phyloP scores from a whole-genome alignment of 208 protist genomes.

The Leishmania amazonensis region DNA sequence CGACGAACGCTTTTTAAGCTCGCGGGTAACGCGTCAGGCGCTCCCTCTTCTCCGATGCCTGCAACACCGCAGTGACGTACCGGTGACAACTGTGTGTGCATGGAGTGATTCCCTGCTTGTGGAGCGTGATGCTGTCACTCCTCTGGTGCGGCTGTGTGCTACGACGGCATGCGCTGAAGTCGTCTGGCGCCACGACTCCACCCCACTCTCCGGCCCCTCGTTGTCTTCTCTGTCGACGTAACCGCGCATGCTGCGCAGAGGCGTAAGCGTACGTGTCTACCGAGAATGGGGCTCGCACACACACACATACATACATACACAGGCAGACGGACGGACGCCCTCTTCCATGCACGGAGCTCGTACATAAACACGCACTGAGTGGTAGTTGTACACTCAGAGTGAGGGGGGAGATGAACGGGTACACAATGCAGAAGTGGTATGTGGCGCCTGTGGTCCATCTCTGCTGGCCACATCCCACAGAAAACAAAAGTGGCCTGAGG shows the following conservation, averaged over 20 bases:
- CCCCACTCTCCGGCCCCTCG: not conserved
- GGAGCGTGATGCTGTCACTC: not conserved
- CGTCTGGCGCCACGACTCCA: not conserved
- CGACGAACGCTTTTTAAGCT: conserved; percentile 28
- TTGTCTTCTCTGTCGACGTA: not conserved
- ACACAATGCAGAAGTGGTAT: not conserved
- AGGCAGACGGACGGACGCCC: no score
- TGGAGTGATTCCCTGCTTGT: not conserved
- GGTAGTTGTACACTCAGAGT: not conserved
- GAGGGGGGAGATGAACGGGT: not conserved
- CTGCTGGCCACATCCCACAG: not conserved
- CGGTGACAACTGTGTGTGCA: not conserved
- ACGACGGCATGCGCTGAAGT: not conserved
- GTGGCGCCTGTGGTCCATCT: not conserved
- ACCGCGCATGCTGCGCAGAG: not conserved
- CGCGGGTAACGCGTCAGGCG: conserved; percentile 2
- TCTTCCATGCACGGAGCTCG: not conserved
- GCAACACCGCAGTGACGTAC: not conserved
- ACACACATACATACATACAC: not conserved
- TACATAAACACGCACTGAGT: not conserved
- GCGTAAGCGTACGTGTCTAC: not conserved
- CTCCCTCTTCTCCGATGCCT: not conserved
- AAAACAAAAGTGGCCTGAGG: not conserved
- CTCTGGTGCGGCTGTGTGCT: not conserved
- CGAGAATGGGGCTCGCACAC: not conserved